Percentiles rank a stretch among this genome's conserved stretches.
Evolutionary conservation across 768 basidiomycete genomes (phyloP).

Genomic region (Lenzites betulinus): DNA sequence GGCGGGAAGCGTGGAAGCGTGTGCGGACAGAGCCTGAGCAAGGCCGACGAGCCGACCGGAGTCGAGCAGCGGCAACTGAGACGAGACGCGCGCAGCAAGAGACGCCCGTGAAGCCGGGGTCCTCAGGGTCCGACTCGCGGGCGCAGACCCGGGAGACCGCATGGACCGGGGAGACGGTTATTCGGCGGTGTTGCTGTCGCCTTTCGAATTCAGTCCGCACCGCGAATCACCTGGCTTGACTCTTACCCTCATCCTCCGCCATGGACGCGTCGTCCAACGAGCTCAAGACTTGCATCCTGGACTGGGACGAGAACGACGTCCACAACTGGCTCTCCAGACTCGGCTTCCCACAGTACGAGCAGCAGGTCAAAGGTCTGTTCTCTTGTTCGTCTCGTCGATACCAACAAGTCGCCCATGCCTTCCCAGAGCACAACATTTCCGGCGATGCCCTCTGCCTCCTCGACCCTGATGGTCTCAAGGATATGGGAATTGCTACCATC

Average conservation of each 20-base stretch:
- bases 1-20: conserved; percentile 1
- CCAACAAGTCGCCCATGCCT: conserved; percentile 3
- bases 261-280: conserved; percentile 36
- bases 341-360: conserved; percentile 86
- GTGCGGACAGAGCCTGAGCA: not conserved
- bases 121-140: not conserved
- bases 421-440: conserved; percentile 84
- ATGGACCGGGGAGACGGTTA: not conserved
- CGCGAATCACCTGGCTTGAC: conserved; percentile 16
- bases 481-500: conserved; percentile 84
- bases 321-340: conserved; percentile 74
- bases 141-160: conserved; percentile 7
- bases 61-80: not conserved
- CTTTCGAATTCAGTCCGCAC: conserved; percentile 16
- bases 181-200: conserved; percentile 20
- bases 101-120: not conserved
- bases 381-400: conserved; percentile 18
- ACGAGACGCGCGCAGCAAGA: conserved; percentile 3
- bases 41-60: too few species aligned
- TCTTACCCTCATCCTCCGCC: conserved; percentile 16
- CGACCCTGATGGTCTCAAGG: conserved; percentile 82
- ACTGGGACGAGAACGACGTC: conserved; percentile 81
- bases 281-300: conserved; percentile 37
- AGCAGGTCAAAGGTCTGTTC: conserved; percentile 69
- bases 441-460: conserved; percentile 88